phyloP scores from a whole-genome alignment of 169 alveolate species.

The Plasmodium chabaudi region DNA sequence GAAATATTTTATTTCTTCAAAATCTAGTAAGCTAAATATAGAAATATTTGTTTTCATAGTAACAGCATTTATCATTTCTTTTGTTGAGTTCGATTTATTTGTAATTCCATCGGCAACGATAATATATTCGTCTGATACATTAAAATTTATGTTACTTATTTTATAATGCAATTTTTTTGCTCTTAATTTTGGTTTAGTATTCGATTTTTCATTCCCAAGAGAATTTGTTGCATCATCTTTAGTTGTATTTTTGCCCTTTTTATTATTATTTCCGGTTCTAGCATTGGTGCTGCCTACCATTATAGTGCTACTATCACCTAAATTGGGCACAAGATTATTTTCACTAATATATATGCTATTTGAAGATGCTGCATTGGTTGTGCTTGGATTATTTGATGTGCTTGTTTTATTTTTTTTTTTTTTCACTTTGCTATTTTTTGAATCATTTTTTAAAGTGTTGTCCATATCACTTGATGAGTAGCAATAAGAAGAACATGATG shows the following conservation, averaged over 20 bases:
- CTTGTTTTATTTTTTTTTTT: not conserved
- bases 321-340: not conserved
- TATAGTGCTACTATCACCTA: slow-evolving; percentile 1
- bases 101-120: slow-evolving; percentile 77
- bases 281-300: not conserved
- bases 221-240: not conserved
- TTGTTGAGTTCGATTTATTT: slow-evolving; percentile 61
- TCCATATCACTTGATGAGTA: slow-evolving; percentile 65
- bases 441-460: slow-evolving; percentile 4
- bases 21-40: slow-evolving; percentile 25
- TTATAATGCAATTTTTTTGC: slow-evolving; percentile 62
- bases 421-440: not conserved
- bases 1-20: slow-evolving; percentile 57
- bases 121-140: slow-evolving; percentile 42
- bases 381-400: not conserved
- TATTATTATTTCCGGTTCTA: not conserved
- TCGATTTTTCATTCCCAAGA: slow-evolving; percentile 38
- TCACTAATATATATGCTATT: slow-evolving; percentile 1
- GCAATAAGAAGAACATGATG: slow-evolving; percentile 69
- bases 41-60: slow-evolving; percentile 72
- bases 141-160: slow-evolving; percentile 61
- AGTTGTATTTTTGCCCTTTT: not conserved
- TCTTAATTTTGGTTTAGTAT: slow-evolving; percentile 39
- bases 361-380: not conserved
- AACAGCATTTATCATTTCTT: slow-evolving; percentile 48